Percentiles rank a stretch among this genome's conserved stretches.
These are phyloP conservation scores for Acacia concinna DNA, from an alignment of 331 rosid species.

Conservation along the genomic window DNA sequence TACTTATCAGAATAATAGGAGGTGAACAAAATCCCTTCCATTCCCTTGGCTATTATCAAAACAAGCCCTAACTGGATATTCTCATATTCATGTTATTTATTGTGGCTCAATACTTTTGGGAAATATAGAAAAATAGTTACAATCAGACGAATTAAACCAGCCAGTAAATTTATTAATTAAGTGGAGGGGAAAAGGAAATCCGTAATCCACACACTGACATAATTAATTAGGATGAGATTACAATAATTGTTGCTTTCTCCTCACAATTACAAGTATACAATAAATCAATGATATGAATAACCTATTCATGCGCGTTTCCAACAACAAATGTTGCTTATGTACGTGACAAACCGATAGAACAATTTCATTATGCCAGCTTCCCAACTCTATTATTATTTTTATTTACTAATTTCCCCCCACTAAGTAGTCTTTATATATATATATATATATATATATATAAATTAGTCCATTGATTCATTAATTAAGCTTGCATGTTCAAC, in stretches of 20 bases:
- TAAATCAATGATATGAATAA: background rate
- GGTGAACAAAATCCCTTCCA: too few relatives aligned
- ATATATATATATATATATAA: background rate
- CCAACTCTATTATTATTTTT: background rate
- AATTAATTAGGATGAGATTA: background rate
- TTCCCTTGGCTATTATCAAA: too few relatives aligned
- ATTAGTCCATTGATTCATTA: background rate
- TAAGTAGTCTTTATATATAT: background rate
- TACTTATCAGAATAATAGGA: too few relatives aligned
- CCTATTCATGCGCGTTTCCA: background rate
- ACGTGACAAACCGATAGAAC: background rate
- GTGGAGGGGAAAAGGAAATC: too few relatives aligned
- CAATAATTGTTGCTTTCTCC: slow-evolving; percentile 9
- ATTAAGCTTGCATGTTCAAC: background rate
- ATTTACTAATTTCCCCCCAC: background rate
- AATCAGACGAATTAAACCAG: background rate
- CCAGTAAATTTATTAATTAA: background rate
- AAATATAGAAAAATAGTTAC: background rate
- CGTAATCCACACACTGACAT: background rate
- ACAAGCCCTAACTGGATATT: background rate
- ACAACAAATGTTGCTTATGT: background rate
- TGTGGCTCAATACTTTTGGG: background rate
- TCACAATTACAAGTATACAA: background rate
- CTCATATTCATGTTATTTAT: background rate
- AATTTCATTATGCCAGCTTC: background rate